phyloP scores from a whole-genome alignment of 176 grass and related monocot species.

The Carex kokanica region DNA sequence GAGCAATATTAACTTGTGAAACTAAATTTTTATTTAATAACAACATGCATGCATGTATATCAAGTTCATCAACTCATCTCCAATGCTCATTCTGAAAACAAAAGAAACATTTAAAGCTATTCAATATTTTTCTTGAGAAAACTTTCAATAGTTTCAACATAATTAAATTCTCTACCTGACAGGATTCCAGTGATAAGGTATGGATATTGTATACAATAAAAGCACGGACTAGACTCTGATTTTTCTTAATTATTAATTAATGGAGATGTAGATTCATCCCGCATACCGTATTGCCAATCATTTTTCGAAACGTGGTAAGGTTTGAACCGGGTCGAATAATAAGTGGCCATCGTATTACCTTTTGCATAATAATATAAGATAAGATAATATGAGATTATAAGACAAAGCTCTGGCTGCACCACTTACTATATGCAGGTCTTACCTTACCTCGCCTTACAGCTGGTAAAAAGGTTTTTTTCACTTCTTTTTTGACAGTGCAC shows the following conservation, averaged over 20 bases:
- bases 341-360: background rate
- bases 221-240: background rate
- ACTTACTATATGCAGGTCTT: slow-evolving; percentile 20
- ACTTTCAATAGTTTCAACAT: background rate
- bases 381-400: slow-evolving; percentile 16
- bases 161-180: background rate
- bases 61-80: background rate
- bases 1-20: background rate
- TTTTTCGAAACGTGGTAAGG: background rate
- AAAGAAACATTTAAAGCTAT: background rate
- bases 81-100: background rate
- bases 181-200: slow-evolving; percentile 8
- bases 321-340: background rate
- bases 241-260: background rate
- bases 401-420: slow-evolving; percentile 21
- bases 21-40: background rate
- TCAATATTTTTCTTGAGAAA: background rate
- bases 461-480: slow-evolving; percentile 29
- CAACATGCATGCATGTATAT: background rate
- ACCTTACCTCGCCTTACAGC: slow-evolving; percentile 19
- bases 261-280: background rate
- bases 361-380: background rate
- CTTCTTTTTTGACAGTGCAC: slow-evolving; percentile 25
- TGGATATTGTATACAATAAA: slow-evolving; percentile 7
- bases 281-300: background rate